Evolutionary conservation across 352 stramenopile species (phyloP).

Genomic region (Aphanomyces astaci): DNA sequence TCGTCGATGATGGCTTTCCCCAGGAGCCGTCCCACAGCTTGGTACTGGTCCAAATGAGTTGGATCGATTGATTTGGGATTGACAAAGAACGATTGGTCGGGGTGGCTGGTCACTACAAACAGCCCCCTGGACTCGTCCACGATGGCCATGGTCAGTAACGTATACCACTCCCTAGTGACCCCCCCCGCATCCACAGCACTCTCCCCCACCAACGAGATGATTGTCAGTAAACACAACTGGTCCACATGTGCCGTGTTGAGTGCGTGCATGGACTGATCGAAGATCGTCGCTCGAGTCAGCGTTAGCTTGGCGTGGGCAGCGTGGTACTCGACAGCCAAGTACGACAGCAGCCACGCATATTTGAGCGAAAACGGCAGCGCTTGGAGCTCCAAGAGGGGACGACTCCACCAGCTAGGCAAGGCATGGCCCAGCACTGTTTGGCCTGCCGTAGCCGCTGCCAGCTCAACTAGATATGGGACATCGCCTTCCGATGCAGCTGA

Average conservation of each 20-base stretch:
- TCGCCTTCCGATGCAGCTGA: background rate
- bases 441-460: background rate
- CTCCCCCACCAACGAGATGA: slow-evolving; percentile 80
- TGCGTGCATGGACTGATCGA: slow-evolving; percentile 57
- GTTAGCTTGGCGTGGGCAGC: slow-evolving; percentile 1
- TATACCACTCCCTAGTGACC: slow-evolving; percentile 72
- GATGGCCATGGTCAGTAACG: slow-evolving; percentile 59
- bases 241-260: slow-evolving; percentile 49
- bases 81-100: background rate
- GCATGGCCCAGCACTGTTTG: background rate
- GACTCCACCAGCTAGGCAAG: slow-evolving; percentile 3
- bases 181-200: slow-evolving; percentile 65
- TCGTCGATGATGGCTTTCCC: slow-evolving; percentile 73
- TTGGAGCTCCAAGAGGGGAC: background rate
- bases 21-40: slow-evolving; percentile 43
- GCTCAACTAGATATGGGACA: background rate
- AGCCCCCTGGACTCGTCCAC: slow-evolving; percentile 39
- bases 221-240: slow-evolving; percentile 67
- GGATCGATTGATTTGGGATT: background rate
- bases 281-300: slow-evolving; percentile 47
- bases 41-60: slow-evolving; percentile 29
- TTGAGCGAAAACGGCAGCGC: background rate
- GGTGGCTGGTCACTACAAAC: slow-evolving; percentile 10
- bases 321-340: background rate
- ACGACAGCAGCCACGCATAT: slow-evolving; percentile 6